Percentiles rank a stretch among this genome's conserved stretches.
Evolutionary conservation across 176 grass and related monocot species (phyloP).

Genomic region (Puccinellia tenuiflora): DNA sequence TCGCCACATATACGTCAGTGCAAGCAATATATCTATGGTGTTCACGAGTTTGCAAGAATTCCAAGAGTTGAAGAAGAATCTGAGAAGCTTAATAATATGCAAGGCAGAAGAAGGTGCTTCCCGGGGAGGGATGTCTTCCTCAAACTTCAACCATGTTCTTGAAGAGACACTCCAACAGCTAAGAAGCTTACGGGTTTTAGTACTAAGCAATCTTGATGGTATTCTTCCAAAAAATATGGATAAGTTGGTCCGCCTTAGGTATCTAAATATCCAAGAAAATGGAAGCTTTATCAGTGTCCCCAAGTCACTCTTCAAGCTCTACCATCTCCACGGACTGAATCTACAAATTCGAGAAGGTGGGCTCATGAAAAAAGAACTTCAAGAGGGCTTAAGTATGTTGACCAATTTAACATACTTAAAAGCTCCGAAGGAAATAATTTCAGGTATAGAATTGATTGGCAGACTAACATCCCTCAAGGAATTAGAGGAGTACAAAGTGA

Average conservation of each 20-base stretch:
- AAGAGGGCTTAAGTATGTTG: slow-evolving; percentile 16
- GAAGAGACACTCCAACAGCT: background rate
- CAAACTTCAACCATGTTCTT: slow-evolving; percentile 20
- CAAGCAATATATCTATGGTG: slow-evolving; percentile 14
- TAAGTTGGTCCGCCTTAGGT: slow-evolving; percentile 32
- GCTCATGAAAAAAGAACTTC: background rate
- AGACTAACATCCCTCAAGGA: background rate
- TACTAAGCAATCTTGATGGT: slow-evolving; percentile 16
- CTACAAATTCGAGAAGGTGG: background rate
- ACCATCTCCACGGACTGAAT: slow-evolving; percentile 26
- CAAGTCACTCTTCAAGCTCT: slow-evolving; percentile 34
- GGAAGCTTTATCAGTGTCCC: background rate
- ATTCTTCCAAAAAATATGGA: slow-evolving; percentile 20
- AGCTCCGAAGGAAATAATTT: background rate
- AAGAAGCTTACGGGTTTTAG: slow-evolving; percentile 28
- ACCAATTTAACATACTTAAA: slow-evolving; percentile 31
- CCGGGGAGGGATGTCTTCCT: background rate
- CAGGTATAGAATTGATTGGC: slow-evolving; percentile 17
- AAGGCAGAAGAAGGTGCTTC: background rate
- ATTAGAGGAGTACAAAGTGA: slow-evolving; percentile 13
- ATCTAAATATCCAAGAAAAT: slow-evolving; percentile 26
- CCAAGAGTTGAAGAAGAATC: slow-evolving; percentile 21
- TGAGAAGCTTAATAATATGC: slow-evolving; percentile 43
- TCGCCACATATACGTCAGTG: slow-evolving; percentile 37
- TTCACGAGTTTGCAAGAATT: background rate